Percentiles rank a stretch among this genome's conserved stretches.
Evolutionary conservation across 768 basidiomycete genomes (phyloP).

Genomic region (Amanita rubescens): DNA sequence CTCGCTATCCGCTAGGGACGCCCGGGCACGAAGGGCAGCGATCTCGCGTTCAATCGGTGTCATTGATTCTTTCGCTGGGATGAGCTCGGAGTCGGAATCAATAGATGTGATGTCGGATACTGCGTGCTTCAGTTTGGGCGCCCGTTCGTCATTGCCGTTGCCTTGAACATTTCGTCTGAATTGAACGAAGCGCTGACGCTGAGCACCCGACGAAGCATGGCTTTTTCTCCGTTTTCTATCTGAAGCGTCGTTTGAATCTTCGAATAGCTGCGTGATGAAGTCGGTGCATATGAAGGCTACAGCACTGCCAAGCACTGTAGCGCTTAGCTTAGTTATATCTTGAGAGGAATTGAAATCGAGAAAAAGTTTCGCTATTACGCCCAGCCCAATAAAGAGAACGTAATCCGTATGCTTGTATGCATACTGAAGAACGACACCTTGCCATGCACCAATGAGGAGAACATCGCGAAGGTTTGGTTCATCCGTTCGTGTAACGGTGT

Average conservation of each 20-base stretch:
- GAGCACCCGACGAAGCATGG: slow-evolving; percentile 12
- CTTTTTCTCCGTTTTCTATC: slow-evolving; percentile 26
- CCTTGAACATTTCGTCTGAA: slow-evolving; percentile 36
- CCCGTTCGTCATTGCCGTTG: slow-evolving; percentile 19
- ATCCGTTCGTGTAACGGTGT: slow-evolving; percentile 42
- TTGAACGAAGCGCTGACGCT: slow-evolving; percentile 36
- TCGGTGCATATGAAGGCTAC: slow-evolving; percentile 69
- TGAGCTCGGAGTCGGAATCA: slow-evolving; percentile 59
- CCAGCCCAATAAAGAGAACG: slow-evolving; percentile 47
- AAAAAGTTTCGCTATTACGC: slow-evolving; percentile 53
- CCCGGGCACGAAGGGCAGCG: slow-evolving; percentile 66
- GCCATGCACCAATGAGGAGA: slow-evolving; percentile 65
- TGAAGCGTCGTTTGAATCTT: slow-evolving; percentile 33
- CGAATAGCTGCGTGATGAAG: slow-evolving; percentile 58
- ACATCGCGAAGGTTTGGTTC: slow-evolving; percentile 47
- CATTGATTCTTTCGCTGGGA: slow-evolving; percentile 51
- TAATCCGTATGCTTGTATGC: slow-evolving; percentile 49
- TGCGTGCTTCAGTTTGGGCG: slow-evolving; percentile 22
- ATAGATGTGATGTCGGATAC: slow-evolving; percentile 60
- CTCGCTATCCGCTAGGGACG: slow-evolving; percentile 77
- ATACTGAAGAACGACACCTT: slow-evolving; percentile 69
- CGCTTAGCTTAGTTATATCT: slow-evolving; percentile 48
- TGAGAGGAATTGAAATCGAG: slow-evolving; percentile 51
- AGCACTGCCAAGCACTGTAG: slow-evolving; percentile 57
- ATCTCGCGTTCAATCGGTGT: slow-evolving; percentile 67